Percentiles rank a stretch among this genome's conserved stretches.
phyloP scores from a whole-genome alignment of 331 rosid genomes.

The Cydonia oblonga region DNA sequence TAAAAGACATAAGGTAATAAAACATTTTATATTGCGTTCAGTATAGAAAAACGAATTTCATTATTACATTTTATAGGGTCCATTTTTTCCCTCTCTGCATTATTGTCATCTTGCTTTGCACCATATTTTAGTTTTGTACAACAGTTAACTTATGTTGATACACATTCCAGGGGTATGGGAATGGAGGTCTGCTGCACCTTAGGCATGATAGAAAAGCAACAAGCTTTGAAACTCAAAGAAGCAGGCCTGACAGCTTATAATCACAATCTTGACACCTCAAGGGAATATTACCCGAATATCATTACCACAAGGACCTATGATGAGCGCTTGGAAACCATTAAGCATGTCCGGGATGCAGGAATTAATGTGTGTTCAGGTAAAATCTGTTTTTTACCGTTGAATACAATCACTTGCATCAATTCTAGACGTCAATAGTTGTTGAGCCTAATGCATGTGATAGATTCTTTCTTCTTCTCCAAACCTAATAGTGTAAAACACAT shows the following conservation, averaged over 20 bases:
- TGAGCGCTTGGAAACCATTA: constrained; percentile 83
- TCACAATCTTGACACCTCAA: constrained; percentile 92
- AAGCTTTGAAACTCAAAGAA: constrained; percentile 76
- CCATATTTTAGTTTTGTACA: neutral
- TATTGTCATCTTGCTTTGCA: too few species aligned
- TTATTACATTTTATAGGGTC: too few species aligned
- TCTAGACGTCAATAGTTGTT: neutral
- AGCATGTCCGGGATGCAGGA: constrained; percentile 92
- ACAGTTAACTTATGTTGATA: neutral
- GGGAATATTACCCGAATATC: constrained; percentile 90
- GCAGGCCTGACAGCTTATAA: constrained; percentile 98
- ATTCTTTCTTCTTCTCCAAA: neutral
- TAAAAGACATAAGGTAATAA: constrained; percentile 70
- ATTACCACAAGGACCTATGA: constrained; percentile 89
- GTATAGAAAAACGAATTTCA: too few species aligned
- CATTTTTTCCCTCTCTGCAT: too few species aligned
- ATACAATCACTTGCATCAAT: neutral
- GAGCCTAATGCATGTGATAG: neutral
- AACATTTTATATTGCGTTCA: too few species aligned
- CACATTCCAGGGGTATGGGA: constrained; percentile 62
- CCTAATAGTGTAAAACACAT: neutral
- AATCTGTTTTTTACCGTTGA: constrained; percentile 8
- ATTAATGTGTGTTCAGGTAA: constrained; percentile 91
- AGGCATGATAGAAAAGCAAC: constrained; percentile 95
- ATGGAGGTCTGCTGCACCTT: constrained; percentile 99